phyloP scores from a whole-genome alignment of 495 filamentous ascomycete genomes.

The Penicillium angulare region DNA sequence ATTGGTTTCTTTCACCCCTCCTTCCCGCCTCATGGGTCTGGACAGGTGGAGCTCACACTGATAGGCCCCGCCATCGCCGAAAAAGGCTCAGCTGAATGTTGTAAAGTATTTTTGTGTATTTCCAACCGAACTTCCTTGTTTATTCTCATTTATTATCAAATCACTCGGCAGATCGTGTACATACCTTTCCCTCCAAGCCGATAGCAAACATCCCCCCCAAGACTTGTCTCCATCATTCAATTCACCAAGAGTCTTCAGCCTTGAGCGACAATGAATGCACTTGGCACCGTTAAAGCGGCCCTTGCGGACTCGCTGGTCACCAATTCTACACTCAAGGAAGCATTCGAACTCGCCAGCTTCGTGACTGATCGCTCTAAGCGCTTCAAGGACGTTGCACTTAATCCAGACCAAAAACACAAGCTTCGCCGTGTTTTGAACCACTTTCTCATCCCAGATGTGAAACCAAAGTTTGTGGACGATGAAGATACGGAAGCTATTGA shows the following conservation, averaged over 20 bases:
- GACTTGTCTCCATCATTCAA: background rate
- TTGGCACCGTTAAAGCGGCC: background rate
- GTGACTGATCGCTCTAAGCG: background rate
- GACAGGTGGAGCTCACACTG: background rate
- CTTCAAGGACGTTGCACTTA: slow-evolving; percentile 1
- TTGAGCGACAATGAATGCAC: background rate
- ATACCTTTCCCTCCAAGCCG: background rate
- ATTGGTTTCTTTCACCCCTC: background rate
- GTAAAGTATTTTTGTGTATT: too few species aligned
- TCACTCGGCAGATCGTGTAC: background rate
- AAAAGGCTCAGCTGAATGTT: background rate
- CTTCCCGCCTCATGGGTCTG: background rate
- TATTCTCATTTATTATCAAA: background rate
- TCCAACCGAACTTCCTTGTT: too few species aligned
- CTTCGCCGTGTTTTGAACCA: slow-evolving; percentile 7
- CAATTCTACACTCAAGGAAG: slow-evolving; percentile 1
- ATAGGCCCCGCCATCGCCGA: background rate
- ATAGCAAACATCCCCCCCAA: background rate
- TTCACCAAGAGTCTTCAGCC: background rate
- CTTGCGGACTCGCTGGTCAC: background rate
- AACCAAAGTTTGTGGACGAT: slow-evolving; percentile 5
- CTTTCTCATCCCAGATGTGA: slow-evolving; percentile 1
- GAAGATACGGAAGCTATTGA: background rate
- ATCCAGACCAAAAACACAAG: slow-evolving; percentile 1
- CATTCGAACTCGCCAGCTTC: slow-evolving; percentile 1